phyloP scores from a whole-genome alignment of 2,329 filamentous ascomycete species.

The Epichloe coenophiala region DNA sequence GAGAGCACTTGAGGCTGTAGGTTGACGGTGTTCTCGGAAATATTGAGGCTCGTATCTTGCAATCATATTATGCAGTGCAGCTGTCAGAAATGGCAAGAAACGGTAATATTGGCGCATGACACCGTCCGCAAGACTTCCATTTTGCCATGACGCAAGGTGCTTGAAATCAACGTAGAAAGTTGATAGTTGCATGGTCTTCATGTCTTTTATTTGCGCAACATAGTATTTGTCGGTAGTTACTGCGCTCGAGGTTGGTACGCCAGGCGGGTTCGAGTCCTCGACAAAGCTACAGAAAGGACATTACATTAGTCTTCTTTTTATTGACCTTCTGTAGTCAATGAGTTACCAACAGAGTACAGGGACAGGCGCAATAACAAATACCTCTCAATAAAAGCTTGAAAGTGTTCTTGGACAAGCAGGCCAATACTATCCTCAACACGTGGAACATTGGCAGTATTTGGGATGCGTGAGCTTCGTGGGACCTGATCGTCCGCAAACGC shows the following conservation, averaged over 20 bases:
- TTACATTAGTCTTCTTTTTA: not conserved
- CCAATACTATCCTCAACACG: slow-evolving; percentile 66
- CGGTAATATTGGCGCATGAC: slow-evolving; percentile 89
- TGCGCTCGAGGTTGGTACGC: slow-evolving; percentile 52
- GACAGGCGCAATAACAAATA: slow-evolving; percentile 19
- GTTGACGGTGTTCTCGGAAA: slow-evolving; percentile 83
- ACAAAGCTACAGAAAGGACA: slow-evolving; percentile 35
- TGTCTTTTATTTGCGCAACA: slow-evolving; percentile 67
- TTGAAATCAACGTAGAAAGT: slow-evolving; percentile 81
- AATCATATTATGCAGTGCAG: slow-evolving; percentile 82
- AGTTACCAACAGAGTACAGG: not conserved
- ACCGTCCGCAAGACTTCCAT: slow-evolving; percentile 71
- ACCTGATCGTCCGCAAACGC: slow-evolving; percentile 53
- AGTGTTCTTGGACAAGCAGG: slow-evolving; percentile 59
- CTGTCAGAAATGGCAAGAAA: slow-evolving; percentile 81
- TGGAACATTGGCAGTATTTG: slow-evolving; percentile 42
- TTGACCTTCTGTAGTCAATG: not conserved
- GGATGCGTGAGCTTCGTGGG: slow-evolving; percentile 34
- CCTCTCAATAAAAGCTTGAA: slow-evolving; percentile 70
- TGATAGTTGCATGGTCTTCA: slow-evolving; percentile 62
- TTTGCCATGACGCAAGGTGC: slow-evolving; percentile 65
- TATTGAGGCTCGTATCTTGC: slow-evolving; percentile 90
- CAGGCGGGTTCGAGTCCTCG: slow-evolving; percentile 53
- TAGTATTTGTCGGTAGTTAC: slow-evolving; percentile 72
- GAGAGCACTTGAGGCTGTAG: slow-evolving; percentile 58